Evolutionary conservation across 2,329 filamentous ascomycete genomes (phyloP), one percentile per base, ranked within the genome.

Genomic region (Ceratocystis eucalypticola): DNA sequence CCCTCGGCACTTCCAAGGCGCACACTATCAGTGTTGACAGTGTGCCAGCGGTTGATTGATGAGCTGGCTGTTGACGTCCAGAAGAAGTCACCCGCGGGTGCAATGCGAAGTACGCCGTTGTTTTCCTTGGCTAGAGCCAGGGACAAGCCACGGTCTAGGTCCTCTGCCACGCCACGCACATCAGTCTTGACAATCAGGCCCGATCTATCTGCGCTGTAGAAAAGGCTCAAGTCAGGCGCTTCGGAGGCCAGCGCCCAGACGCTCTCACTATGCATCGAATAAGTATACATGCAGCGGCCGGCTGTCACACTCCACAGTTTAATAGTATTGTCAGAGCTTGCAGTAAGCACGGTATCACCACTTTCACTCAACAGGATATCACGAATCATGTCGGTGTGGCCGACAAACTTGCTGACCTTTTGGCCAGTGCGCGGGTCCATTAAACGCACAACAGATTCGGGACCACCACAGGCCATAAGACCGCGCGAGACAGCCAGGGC

Each of bases 221-320:
- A 97, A 37, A 96, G 84, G 8, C 88, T 87, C 3, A 99, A 82
- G 67, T 88, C 83, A 0, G 92, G 91, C 71, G 96, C 85, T 65
- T 93, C 87, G 0, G 94, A 96, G 75, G 88, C 96, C 25, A 99
- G 80, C 1, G 91, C 95, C 94, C 94, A 99, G 25, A 99, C 90
- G 74, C 92, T 96, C 73, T 96, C 91, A 73, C 96, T 96, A 77
- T 99, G 94, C 94, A 99, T 99, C 65, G 92, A 96, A 71, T 99
- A 83, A 0, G 94, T 99, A 76, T 96, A 91, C 88, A 97, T 93
- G 80, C 94, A 99, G 71, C 94, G 84, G 66, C 94, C 94, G 25
- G 91, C 93, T 10, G 89, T 94, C 71, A 97, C 87, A 70, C 92
- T 96, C 94, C 94, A 99, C 67, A 97, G 85, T 78, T 99, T 99